Evolutionary conservation across 2,329 filamentous ascomycete genomes (phyloP).

Genomic region (Pezicula carpinea): DNA sequence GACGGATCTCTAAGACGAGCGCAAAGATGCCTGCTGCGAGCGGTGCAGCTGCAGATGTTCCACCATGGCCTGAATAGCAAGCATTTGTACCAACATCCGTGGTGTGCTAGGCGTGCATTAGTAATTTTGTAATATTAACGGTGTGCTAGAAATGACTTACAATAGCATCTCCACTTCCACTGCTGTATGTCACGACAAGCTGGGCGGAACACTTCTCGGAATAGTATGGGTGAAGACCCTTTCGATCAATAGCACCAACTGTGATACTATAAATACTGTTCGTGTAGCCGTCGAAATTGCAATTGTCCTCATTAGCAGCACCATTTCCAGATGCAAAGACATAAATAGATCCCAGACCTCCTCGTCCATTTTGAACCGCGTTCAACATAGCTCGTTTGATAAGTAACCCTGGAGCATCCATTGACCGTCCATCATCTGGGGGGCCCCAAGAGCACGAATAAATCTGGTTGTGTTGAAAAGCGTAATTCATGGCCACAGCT

Average conservation of each 20-base stretch:
- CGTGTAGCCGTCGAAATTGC: slow-evolving; percentile 98
- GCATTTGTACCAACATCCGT: slow-evolving; percentile 84
- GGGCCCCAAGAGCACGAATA: slow-evolving; percentile 99
- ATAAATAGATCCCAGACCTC: slow-evolving; percentile 81
- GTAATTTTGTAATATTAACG: not conserved
- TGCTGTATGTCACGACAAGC: slow-evolving; percentile 94
- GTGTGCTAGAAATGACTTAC: slow-evolving; percentile 34
- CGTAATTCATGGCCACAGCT: slow-evolving; percentile 87
- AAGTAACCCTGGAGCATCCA: slow-evolving; percentile 88
- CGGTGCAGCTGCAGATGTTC: slow-evolving; percentile 92
- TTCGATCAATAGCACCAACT: slow-evolving; percentile 85
- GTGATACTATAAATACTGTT: slow-evolving; percentile 99
- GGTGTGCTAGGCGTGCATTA: slow-evolving; percentile 58
- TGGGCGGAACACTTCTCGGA: slow-evolving; percentile 95
- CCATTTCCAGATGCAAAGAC: slow-evolving; percentile 98
- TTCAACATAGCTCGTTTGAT: slow-evolving; percentile 90
- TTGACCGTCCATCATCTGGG: slow-evolving; percentile 85
- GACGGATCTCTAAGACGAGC: slow-evolving; percentile 76
- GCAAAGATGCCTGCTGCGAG: slow-evolving; percentile 90
- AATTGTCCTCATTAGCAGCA: slow-evolving; percentile 83
- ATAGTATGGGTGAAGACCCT: slow-evolving; percentile 88
- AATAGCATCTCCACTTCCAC: slow-evolving; percentile 81
- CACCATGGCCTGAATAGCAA: slow-evolving; percentile 81
- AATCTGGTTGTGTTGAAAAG: slow-evolving; percentile 86
- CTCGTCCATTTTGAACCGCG: slow-evolving; percentile 81